Evolutionary conservation across 1,284 basidiomycete species (phyloP), one percentile per base, ranked within the genome.

Genomic region (Athelia psychrophila): DNA sequence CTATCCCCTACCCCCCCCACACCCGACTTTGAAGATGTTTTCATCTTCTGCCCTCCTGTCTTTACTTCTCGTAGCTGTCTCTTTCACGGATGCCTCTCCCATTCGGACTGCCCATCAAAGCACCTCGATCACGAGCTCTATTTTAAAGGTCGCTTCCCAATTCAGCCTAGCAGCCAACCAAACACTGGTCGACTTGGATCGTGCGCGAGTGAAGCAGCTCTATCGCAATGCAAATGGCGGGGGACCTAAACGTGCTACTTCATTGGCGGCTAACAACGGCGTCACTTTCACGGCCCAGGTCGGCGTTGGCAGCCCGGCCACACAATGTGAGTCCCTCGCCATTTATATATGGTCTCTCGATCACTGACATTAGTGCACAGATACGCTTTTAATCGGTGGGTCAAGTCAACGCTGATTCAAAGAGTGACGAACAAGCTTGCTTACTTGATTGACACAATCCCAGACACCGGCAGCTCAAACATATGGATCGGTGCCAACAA

Each of bases 261-360:
- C 20, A 8, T 12, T 2, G 5, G 18, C 52, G 20, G 8, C 44
- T 1, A 65, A 65, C 16, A 10, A 5, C 22, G 44, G 15, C 9
- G 44, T 46, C 5, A 24, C 44, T 9, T 46, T 19, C 24, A 46
- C 44, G 15, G 19, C 44, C 16, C 5, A 46, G 16, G 44, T 46
- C 50, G 76, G 74, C 35, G 64, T 80, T 22, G 79, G 78, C 16
- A 66, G 50, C 45, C 76, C 78, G 13, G 57, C 77, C 2, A 74
- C 70, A 3, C 32, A 71, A n/a, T 77, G 77, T 69, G 68, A 58
- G 51, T 68, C 62, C 18, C 42, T 22, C 27, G 10, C 47, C 19
- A 3, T 6, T 48, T 8, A 16, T 18, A 30, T 30, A 30, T 30
- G 38, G n/a, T 12, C 33, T 35, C n/a, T 42, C n/a, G n/a, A 22